Evolutionary conservation across 2,329 filamentous ascomycete genomes (phyloP), one percentile per base, ranked within the genome.

Genomic region (Scedosporium apiospermum): DNA sequence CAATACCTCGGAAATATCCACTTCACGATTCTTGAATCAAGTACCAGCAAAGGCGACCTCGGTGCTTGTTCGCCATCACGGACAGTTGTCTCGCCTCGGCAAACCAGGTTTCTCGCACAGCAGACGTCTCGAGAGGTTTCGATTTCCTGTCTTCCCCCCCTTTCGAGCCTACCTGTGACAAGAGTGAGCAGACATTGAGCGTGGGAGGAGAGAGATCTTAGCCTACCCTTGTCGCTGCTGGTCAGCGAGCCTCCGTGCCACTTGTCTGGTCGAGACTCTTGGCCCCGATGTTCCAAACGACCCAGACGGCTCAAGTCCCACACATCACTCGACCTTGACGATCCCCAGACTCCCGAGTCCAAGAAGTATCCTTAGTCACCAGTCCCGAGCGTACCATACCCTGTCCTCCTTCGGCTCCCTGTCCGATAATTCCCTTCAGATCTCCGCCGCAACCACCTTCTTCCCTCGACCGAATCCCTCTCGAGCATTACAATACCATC

Each of bases 81-180:
- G 38, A 27, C 38, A 6, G n/a, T 27, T 49, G 42, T 53, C 44
- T 53, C 49, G 44, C 26, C 59, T 51, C 18, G 6, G 23, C 18
- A 27, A 55, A 51, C 59, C 59, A 51, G 59, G 42, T 61, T 61
- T 51, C 59, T 61, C 42, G 30, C 53, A 61, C 59, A n/a, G 10
- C 27, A 38, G 59, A 61, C 59, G 59, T 61, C 59, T 61, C 59
- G 16, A 61, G 23, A 55, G 51, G 18, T 55, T 23, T 55, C 51
- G 51, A 55, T 14, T 23, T 23, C 51, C 23, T 23, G 51, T 14
- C 6, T 23, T 23, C 51, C 51, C 44, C 42, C 16, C 12, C 44
- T 16, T 10, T 26, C 14, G 42, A 42, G 44, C 59, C 44, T 18
- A 27, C 18, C 10, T 34, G 44, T 53, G 26, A 30, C 14, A 34